Evolutionary conservation across 2,329 filamentous ascomycete genomes (phyloP), one percentile per base, ranked within the genome.

Genomic region (Sporothrix globosa): DNA sequence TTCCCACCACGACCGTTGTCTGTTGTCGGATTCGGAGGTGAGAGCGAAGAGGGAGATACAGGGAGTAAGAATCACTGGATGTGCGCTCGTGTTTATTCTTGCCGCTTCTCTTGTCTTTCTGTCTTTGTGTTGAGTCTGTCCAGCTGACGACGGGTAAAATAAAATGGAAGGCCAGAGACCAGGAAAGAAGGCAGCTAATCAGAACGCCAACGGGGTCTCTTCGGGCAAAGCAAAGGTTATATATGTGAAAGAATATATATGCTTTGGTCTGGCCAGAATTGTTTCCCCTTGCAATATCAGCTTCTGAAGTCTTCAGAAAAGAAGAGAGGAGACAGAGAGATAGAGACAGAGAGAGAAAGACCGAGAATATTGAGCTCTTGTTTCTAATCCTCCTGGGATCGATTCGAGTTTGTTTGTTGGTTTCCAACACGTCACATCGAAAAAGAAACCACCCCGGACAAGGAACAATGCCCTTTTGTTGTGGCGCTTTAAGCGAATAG

Each of bases 401-500:
- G 46, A 21, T 27, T 30, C 17, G n/a, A 44, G 10, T 44, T 21
- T 3, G 34, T 24, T n/a, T 11, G n/a, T 4, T 5, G 46, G 27
- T 41, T 48, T 48, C 27, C 41, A 63, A 41, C 60, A 48, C 60
- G 44, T 46, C 60, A 48, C 60, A 63, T 27, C 3, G 4, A 44
- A 44, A 17, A 46, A 41, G n/a, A 44, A 5, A 13, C 34, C 41
- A 30, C 44, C 27, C 14, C 7, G 17, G 61, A 54, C 27, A 53
- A 30, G 17, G 67, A 61, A 52, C 56, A 24, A 50, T 63, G 56
- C 21, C 13, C 11, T 69, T 39, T 50, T n/a, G 27, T 27, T 48
- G 68, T 48, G 68, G 68, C 58, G 68, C n/a, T 54, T 65, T 65
- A 69, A 60, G 68, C 50, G 68, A 65, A 39, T 27, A 46, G 24